phyloP scores from a whole-genome alignment of 768 basidiomycete genomes.

The Psilocybe cyanescens region DNA sequence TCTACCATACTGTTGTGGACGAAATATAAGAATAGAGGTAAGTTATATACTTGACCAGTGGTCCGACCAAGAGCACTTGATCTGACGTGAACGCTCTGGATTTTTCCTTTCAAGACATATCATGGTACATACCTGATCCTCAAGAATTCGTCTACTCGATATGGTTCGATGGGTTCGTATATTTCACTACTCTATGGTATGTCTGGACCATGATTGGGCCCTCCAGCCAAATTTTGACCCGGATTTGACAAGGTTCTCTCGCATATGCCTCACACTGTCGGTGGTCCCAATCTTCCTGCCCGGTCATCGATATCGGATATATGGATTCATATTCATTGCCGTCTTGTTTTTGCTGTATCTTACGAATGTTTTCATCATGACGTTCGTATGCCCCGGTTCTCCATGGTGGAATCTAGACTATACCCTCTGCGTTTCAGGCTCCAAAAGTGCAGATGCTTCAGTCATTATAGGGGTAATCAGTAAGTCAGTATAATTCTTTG shows the following conservation, averaged over 20 bases:
- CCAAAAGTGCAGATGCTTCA: not conserved
- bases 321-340: constrained; percentile 1
- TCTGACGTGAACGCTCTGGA: not conserved
- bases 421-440: not conserved
- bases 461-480: not conserved
- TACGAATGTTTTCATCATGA: constrained; percentile 6
- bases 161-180: constrained; percentile 11
- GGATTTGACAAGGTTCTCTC: constrained; percentile 12
- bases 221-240: not conserved
- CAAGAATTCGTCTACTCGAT: constrained; percentile 8
- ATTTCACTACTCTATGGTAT: constrained; percentile 18
- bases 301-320: constrained; percentile 11
- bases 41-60: not conserved
- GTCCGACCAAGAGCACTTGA: too few relatives aligned
- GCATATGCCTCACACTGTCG: constrained; percentile 18
- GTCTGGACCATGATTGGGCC: not conserved
- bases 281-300: constrained; percentile 19
- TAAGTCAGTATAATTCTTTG: not conserved
- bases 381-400: constrained; percentile 13
- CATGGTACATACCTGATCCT: not conserved
- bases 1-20: constrained; percentile 22
- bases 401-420: not conserved
- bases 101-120: not conserved
- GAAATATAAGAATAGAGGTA: constrained; percentile 13
- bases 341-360: constrained; percentile 11